Evolutionary conservation across 73 alveolate species (phyloP).

Genomic region (Breviolum minutum): DNA sequence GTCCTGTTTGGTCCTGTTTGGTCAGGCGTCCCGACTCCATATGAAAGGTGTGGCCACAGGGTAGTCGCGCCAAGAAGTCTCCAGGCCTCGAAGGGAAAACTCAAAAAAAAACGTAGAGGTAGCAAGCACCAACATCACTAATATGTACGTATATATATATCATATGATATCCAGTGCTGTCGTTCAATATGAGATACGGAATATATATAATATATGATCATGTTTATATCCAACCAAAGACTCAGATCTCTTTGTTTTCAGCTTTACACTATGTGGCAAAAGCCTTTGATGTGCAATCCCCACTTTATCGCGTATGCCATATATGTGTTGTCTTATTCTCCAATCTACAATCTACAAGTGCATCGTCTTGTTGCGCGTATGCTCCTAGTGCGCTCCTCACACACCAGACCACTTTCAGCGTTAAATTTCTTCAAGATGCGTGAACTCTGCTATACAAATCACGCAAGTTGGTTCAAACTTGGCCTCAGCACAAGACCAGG

Average conservation of each 20-base stretch:
- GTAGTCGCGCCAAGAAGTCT: conserved; percentile 39
- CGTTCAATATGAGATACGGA: too few relatives aligned
- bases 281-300: too few relatives aligned
- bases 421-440: not conserved
- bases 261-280: too few relatives aligned
- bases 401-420: too few relatives aligned
- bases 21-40: conserved; percentile 1
- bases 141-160: too few relatives aligned
- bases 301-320: not conserved
- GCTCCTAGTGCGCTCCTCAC: not conserved
- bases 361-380: not conserved
- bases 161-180: too few relatives aligned
- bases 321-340: too few relatives aligned
- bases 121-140: too few relatives aligned
- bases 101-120: too few relatives aligned
- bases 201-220: too few relatives aligned
- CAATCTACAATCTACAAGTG: not conserved
- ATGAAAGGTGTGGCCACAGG: conserved; percentile 74
- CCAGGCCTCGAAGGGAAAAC: conserved; percentile 16
- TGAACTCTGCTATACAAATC: conserved; percentile 68
- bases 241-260: not conserved
- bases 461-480: conserved; percentile 81
- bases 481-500: not conserved
- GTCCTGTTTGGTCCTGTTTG: not conserved
- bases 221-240: not conserved